Conservation (phyloP, 108 stramenopile genomes). For the Skeletonema tropicum region DNA sequence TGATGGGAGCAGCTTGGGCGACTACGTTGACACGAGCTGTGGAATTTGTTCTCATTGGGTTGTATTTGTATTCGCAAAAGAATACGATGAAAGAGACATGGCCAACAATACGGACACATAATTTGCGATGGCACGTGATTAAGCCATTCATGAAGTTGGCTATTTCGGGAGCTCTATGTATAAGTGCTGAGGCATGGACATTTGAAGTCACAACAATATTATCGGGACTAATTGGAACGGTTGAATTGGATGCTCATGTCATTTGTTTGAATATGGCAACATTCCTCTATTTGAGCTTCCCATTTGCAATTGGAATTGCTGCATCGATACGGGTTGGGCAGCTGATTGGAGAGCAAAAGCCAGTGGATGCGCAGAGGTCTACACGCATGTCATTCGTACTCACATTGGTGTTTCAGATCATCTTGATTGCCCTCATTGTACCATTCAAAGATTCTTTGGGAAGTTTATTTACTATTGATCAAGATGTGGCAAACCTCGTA, state of each 20-base stretch:
- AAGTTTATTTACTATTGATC: slow-evolving; percentile 33
- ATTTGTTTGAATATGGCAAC: slow-evolving; percentile 44
- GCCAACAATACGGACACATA: slow-evolving; percentile 25
- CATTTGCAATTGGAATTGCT: slow-evolving; percentile 51
- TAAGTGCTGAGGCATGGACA: slow-evolving; percentile 44
- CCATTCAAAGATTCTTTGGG: slow-evolving; percentile 22
- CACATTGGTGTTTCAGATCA: slow-evolving; percentile 7
- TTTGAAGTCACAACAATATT: slow-evolving; percentile 57
- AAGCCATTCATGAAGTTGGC: slow-evolving; percentile 28
- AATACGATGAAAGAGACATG: slow-evolving; percentile 28
- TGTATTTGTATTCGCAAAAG: slow-evolving; percentile 27
- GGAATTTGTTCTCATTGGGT: slow-evolving; percentile 29
- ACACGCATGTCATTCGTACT: slow-evolving; percentile 16
- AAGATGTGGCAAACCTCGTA: slow-evolving; percentile 35
- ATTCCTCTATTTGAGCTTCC: slow-evolving; percentile 45
- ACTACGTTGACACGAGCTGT: slow-evolving; percentile 44
- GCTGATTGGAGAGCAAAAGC: slow-evolving; percentile 37
- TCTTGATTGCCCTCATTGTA: slow-evolving; percentile 15
- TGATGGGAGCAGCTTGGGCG: slow-evolving; percentile 53
- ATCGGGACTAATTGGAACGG: slow-evolving; percentile 46
- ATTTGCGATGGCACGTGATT: slow-evolving; percentile 15
- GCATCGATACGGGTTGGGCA: slow-evolving; percentile 54
- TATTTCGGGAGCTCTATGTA: slow-evolving; percentile 43
- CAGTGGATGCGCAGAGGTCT: slow-evolving; percentile 31
- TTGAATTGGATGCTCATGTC: slow-evolving; percentile 44